These are phyloP conservation scores for Bolboschoenoplectus hybrid DNA, from an alignment of 202 grass and related monocot species.

Conservation along the genomic window DNA sequence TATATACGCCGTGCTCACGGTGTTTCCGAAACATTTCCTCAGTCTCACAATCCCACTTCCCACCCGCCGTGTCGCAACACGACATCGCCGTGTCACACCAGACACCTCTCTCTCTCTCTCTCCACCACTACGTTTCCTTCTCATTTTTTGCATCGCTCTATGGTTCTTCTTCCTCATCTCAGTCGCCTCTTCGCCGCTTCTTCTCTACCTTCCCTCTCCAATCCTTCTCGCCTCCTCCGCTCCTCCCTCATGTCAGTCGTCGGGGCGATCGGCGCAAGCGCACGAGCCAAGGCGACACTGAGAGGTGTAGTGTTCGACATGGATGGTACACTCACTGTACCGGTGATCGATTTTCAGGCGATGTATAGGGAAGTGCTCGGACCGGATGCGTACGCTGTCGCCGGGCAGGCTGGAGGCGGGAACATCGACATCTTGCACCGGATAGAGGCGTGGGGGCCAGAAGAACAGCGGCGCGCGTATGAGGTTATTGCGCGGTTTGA, in stretches of 20 bases:
- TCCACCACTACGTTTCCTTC: slow-evolving; percentile 38
- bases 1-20: neutral
- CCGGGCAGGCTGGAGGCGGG: slow-evolving; percentile 49
- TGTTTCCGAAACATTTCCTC: neutral
- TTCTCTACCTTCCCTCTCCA: slow-evolving; percentile 31
- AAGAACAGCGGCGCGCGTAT: slow-evolving; percentile 68
- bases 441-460: slow-evolving; percentile 63
- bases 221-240: neutral
- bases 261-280: neutral
- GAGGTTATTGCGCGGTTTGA: slow-evolving; percentile 85
- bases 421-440: slow-evolving; percentile 76
- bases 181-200: slow-evolving; percentile 19
- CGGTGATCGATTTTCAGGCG: slow-evolving; percentile 85
- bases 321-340: slow-evolving; percentile 94
- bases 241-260: slow-evolving; percentile 32
- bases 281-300: slow-evolving; percentile 39
- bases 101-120: neutral
- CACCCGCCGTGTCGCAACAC: neutral
- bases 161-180: slow-evolving; percentile 34
- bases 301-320: slow-evolving; percentile 92
- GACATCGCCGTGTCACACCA: neutral
- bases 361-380: slow-evolving; percentile 91
- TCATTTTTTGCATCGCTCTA: slow-evolving; percentile 32
- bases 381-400: slow-evolving; percentile 54
- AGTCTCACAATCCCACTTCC: neutral